phyloP scores from a whole-genome alignment of 1,284 basidiomycete species.

The Termitomyces sp. region DNA sequence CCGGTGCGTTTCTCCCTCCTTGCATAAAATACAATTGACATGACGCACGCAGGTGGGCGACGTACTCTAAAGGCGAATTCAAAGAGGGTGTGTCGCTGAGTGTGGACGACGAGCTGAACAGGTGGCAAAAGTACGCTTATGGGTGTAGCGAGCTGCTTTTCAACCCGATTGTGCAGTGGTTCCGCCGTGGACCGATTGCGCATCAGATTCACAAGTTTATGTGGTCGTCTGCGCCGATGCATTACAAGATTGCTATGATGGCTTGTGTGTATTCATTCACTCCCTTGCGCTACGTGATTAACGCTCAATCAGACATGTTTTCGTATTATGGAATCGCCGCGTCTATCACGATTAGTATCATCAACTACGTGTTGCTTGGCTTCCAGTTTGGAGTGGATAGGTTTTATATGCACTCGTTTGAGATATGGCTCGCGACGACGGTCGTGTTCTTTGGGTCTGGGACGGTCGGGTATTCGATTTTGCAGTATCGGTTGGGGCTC shows the following conservation, averaged over 20 bases:
- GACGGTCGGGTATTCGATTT: conserved; percentile 67
- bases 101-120: conserved; percentile 73
- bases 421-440: conserved; percentile 75
- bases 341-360: conserved; percentile 57
- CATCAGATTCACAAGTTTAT: conserved; percentile 69
- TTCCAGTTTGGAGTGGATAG: conserved; percentile 64
- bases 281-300: neutral
- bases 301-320: conserved; percentile 61
- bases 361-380: conserved; percentile 76
- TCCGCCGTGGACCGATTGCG: conserved; percentile 68
- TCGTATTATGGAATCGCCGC: conserved; percentile 82
- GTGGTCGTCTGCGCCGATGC: conserved; percentile 71
- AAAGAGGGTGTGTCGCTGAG: conserved; percentile 83
- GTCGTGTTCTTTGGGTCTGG: conserved; percentile 75
- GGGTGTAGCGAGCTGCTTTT: conserved; percentile 52
- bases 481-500: conserved; percentile 74
- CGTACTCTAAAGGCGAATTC: conserved; percentile 75
- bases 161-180: conserved; percentile 72
- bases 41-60: conserved; percentile 68
- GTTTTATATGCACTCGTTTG: conserved; percentile 69
- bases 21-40: neutral
- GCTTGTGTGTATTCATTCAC: conserved; percentile 50
- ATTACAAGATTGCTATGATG: conserved; percentile 81
- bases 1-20: neutral
- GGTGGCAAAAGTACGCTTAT: conserved; percentile 81